Evolutionary conservation across 352 stramenopile species (phyloP).

Genomic region (Pythium rhizo-oryzae): DNA sequence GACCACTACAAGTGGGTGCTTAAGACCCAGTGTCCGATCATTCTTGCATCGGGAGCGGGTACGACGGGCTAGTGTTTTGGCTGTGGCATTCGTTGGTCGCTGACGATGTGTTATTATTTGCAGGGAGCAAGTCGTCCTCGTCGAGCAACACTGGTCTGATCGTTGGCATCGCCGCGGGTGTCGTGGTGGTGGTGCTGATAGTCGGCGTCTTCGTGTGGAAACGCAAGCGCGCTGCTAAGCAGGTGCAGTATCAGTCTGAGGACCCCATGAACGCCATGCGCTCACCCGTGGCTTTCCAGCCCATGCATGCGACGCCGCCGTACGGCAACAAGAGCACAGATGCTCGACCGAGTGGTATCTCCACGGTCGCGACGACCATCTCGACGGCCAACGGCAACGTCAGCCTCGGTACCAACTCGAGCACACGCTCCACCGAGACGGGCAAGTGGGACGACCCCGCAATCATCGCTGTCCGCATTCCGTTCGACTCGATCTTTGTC

Average conservation of each 20-base stretch:
- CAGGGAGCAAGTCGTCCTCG: neutral
- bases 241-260: neutral
- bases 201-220: constrained; percentile 3
- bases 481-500: neutral
- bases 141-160: constrained; percentile 2
- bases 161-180: constrained; percentile 3
- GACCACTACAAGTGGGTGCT: constrained; percentile 21
- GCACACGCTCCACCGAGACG: neutral
- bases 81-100: neutral
- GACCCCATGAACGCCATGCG: constrained; percentile 1
- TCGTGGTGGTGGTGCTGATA: constrained; percentile 4
- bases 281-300: neutral
- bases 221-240: neutral
- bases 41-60: neutral
- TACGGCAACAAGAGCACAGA: neutral
- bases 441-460: constrained; percentile 13
- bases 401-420: constrained; percentile 5
- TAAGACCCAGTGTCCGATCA: constrained; percentile 5
- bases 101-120: neutral
- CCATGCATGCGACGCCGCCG: neutral
- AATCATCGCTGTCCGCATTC: constrained; percentile 5
- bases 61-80: neutral
- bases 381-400: constrained; percentile 6
- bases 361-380: constrained; percentile 3
- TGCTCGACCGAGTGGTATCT: neutral